Base-by-base conservation (phyloP, 1,284 basidiomycete species). In the Cryptococcus maquisensis region DNA sequence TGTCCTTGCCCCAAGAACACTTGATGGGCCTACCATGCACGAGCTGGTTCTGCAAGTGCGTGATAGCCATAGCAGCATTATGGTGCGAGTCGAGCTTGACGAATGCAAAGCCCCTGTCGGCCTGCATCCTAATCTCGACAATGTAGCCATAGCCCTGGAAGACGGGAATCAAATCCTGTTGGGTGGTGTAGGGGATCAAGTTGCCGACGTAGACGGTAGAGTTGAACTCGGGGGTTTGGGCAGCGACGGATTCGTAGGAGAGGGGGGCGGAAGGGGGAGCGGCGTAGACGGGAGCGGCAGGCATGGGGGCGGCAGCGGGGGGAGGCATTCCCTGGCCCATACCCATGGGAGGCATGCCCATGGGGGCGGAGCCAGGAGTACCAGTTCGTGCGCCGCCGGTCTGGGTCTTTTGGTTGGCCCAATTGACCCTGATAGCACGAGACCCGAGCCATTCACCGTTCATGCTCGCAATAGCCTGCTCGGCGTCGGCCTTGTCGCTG, bases 361-460 rank as follows among this genome's bases (percentile, higher is more conserved):
- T 47, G 23, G 57, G 56, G 24, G 50, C 47, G 18, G 5, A 28
- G 21, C 56, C 52, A 20, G 56, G 46, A 16, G 58, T 54, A 49
- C 55, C 65, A 24, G 49, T 49, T 48, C 52, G 43, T 21, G 32
- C 44, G 50, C 37, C 46, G 38, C 79, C 72, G 15, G 80, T 81
- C 76, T 92, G 89, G 23, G 91, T 96, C 81, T 98, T 98, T 59
- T 78, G 94, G 80, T 96, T 98, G 47, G 95, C 95, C 95, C 95
- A 99, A 80, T 99, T 98, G 77, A 98, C 94, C 60, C 95, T 87
- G 69, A 99, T 98, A 52, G 94, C 92, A 59, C 96, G 86, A 44
- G 90, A 90, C 48, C 95, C 95, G 41, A 99, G 83, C 93, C 92
- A 98, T 81, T 98, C 95, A 54, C 96, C 96, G 71, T 98, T 98